phyloP scores from a whole-genome alignment of 331 rosid genomes.

The Rhamnella rubrinervis region DNA sequence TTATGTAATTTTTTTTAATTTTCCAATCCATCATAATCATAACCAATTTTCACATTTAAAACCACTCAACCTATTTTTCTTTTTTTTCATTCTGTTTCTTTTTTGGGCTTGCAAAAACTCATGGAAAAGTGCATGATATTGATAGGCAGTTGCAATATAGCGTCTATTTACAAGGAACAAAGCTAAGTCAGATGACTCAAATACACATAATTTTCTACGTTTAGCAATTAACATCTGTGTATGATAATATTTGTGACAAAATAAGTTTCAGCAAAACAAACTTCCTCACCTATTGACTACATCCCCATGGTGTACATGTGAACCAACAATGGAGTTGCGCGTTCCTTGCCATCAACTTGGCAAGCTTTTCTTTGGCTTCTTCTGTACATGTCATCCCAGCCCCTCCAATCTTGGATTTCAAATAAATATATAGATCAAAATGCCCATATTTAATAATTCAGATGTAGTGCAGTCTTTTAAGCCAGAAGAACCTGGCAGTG shows the following conservation, averaged over 20 bases:
- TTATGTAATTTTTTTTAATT: too few species aligned
- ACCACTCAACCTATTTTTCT: too few species aligned
- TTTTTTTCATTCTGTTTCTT: too few species aligned
- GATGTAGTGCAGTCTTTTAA: conserved; percentile 29
- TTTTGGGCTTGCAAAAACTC: too few species aligned
- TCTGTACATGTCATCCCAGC: conserved; percentile 9
- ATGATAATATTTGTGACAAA: conserved; percentile 37
- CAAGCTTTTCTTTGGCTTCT: conserved; percentile 12
- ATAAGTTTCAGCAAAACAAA: conserved; percentile 31
- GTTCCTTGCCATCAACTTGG: conserved; percentile 7
- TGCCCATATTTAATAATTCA: conserved; percentile 5
- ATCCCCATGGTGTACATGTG: conserved; percentile 23
- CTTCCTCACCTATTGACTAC: conserved; percentile 32
- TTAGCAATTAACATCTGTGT: conserved; percentile 24
- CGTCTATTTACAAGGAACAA: too few species aligned
- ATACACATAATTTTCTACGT: conserved; percentile 27
- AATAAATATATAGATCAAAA: not conserved
- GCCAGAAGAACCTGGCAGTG: conserved; percentile 92
- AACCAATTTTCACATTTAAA: too few species aligned
- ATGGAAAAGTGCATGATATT: too few species aligned
- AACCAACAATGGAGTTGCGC: conserved; percentile 12
- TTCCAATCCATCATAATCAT: too few species aligned
- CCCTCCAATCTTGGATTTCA: conserved; percentile 4
- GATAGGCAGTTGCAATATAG: too few species aligned
- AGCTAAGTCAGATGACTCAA: too few species aligned